Conservation (phyloP, 1,284 basidiomycete species). For the Melampsora larici-populina region DNA sequence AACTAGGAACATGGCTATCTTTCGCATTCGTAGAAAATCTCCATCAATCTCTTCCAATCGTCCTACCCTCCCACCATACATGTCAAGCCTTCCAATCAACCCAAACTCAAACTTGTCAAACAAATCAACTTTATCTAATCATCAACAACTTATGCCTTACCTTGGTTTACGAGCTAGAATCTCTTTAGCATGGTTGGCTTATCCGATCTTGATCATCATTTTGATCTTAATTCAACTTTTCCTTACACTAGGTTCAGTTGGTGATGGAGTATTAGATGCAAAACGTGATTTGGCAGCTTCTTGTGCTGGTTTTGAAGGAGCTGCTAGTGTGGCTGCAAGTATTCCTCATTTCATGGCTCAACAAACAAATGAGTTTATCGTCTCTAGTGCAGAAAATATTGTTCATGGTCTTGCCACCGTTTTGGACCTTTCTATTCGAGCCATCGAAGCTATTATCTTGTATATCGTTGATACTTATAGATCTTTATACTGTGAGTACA, state of each 20-base stretch:
- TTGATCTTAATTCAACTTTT: constrained; percentile 48
- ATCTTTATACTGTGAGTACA: constrained; percentile 49
- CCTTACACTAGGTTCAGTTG: constrained; percentile 45
- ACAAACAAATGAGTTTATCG: constrained; percentile 46
- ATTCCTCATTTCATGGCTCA: constrained; percentile 49
- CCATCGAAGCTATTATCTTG: constrained; percentile 48
- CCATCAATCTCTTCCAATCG: not conserved
- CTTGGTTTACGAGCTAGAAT: constrained; percentile 50
- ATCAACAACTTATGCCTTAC: constrained; percentile 45
- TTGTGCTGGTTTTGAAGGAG: constrained; percentile 47
- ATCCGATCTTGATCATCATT: constrained; percentile 48
- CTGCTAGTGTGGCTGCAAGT: constrained; percentile 47
- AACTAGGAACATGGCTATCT: not conserved
- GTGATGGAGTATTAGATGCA: constrained; percentile 45
- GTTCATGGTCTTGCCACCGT: constrained; percentile 49
- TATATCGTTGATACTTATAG: constrained; percentile 51
- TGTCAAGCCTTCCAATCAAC: constrained; percentile 1
- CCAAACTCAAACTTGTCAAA: not conserved
- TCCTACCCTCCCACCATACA: constrained; percentile 23
- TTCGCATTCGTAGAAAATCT: not conserved
- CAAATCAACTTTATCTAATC: not conserved
- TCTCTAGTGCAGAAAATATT: constrained; percentile 45
- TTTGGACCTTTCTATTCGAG: constrained; percentile 47
- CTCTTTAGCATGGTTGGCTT: constrained; percentile 48
- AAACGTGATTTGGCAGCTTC: constrained; percentile 46